A percentile compares a stretch with the other conserved stretches of the same genome.
Conservation (phyloP, 441 rosid genomes). For the Biscutella auriculata region DNA sequence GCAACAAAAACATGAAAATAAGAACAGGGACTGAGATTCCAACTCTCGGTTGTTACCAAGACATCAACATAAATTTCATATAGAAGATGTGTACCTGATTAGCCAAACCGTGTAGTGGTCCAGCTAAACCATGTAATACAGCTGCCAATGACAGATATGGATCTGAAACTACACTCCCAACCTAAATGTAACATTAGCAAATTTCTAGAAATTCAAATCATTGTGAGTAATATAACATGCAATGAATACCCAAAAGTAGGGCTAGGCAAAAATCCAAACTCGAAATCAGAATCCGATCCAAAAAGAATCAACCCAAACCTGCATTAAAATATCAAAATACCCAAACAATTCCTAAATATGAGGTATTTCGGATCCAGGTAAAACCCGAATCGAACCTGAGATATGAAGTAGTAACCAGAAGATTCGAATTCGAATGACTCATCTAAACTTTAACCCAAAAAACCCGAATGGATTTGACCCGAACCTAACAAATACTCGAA, state of each 20-base stretch:
- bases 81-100: conserved; percentile 54
- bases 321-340: too few relatives aligned
- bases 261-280: too few relatives aligned
- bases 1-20: neutral
- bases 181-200: conserved; percentile 30
- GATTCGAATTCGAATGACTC: too few relatives aligned
- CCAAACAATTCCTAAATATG: too few relatives aligned
- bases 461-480: too few relatives aligned
- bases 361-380: too few relatives aligned
- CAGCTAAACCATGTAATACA: conserved; percentile 94
- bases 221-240: neutral
- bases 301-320: too few relatives aligned
- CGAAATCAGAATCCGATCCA: too few relatives aligned
- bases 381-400: too few relatives aligned
- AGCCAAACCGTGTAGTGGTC: conserved; percentile 98
- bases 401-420: too few relatives aligned
- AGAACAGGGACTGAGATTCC: neutral
- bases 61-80: neutral
- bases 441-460: too few relatives aligned
- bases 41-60: neutral
- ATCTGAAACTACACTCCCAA: conserved; percentile 94
- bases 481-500: too few relatives aligned
- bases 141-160: conserved; percentile 95
- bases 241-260: neutral
- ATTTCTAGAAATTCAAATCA: neutral